phyloP scores from a whole-genome alignment of 495 filamentous ascomycete species.

The Penicillium riverlandense region DNA sequence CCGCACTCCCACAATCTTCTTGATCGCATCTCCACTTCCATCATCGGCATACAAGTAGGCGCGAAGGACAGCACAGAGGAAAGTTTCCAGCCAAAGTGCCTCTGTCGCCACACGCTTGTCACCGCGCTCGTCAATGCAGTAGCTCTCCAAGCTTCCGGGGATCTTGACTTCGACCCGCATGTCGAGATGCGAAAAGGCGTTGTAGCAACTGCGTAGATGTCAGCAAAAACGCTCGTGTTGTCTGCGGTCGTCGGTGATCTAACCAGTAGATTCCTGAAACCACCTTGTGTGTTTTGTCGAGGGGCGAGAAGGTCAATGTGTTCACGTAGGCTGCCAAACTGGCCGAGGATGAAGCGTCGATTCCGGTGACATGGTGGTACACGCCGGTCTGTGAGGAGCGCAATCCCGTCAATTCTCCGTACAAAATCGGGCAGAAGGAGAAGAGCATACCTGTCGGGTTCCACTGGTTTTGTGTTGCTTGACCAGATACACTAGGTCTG shows the following conservation, averaged over 20 bases:
- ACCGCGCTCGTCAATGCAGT: constrained; percentile 92
- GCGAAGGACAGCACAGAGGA: constrained; percentile 85
- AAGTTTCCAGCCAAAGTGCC: constrained; percentile 93
- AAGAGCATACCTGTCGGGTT: constrained; percentile 37
- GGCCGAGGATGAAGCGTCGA: constrained; percentile 95
- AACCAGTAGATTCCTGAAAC: constrained; percentile 92
- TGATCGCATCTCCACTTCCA: constrained; percentile 82
- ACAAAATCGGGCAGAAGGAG: not conserved
- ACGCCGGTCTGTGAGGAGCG: constrained; percentile 60
- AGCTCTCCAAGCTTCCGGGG: constrained; percentile 88
- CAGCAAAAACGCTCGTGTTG: constrained; percentile 11
- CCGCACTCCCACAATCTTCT: constrained; percentile 87
- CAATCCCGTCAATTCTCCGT: constrained; percentile 4
- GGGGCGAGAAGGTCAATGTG: constrained; percentile 82
- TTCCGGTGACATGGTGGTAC: constrained; percentile 97
- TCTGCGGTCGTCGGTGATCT: constrained; percentile 4
- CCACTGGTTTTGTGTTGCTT: constrained; percentile 65
- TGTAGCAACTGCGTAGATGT: constrained; percentile 71
- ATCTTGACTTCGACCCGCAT: constrained; percentile 98
- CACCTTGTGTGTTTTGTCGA: constrained; percentile 83
- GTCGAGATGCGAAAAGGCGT: constrained; percentile 96
- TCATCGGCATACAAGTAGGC: constrained; percentile 96
- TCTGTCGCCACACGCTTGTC: constrained; percentile 89
- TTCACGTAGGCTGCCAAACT: constrained; percentile 97
- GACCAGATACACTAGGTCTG: constrained; percentile 89